Evolutionary conservation across 805 yeast genomes (phyloP), one percentile per base, ranked within the genome.

Genomic region (Priceomyces haplophilus): DNA sequence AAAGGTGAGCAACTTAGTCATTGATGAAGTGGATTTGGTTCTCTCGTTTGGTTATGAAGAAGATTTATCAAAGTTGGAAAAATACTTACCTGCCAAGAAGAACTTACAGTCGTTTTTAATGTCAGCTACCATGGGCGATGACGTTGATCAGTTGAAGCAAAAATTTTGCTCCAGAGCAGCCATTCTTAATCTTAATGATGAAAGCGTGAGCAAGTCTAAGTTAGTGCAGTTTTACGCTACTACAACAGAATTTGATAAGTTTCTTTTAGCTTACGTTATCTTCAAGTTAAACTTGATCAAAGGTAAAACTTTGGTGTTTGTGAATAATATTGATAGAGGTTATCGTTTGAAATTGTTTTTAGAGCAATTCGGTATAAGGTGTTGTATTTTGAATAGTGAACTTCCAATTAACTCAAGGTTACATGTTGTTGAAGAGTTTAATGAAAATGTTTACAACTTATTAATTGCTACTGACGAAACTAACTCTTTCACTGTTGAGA

Each of bases 381-480:
- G 93, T 42, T 86, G 96, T 67, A 85, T 93, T 23, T 73, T 93
- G 46, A 93, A 93, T 61, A 82, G 95, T 51, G 99, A 93, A 61
- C 73, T 93, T 41, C 99, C 99, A 12, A 73, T 88, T 11, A 89
- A 90, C 54, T 90, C 98, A 0, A 79, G 99, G 58, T 75, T 91
- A 48, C 98, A 93, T 58, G 90, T 93, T 44, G 96, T 93, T 34
- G 97, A 93, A 43, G 96, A 90, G 63, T 93, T 85, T 68, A 93
- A 93, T 69, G 88, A 88, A 58, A 87, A 85, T 61, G 85, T 88
- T 7, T 93, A 88, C 70, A 80, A 80, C 54, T 67, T 93, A 49
- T 70, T 93, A 54, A 93, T 93, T 60, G 98, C 99, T 21, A 93
- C 99, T 0, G 99, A 93, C 62, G 97, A 91, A 56, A 78, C 88